These are phyloP conservation scores for Suhomyces panamericanus DNA, from an alignment of 1,139 yeast genomes.

Conservation along the genomic window DNA sequence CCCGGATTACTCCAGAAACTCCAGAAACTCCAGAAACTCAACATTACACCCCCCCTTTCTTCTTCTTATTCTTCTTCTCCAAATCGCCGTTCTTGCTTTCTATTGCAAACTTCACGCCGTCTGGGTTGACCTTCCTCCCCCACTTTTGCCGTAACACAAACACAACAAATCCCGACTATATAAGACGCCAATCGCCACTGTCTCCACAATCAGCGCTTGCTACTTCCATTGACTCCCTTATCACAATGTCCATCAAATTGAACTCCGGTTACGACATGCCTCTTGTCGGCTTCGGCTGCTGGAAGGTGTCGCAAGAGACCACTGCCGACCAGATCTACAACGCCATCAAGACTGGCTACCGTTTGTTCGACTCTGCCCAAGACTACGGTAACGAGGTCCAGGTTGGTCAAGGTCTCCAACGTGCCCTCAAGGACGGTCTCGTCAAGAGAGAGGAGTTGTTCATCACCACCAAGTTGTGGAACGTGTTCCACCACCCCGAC, in stretches of 20 bases:
- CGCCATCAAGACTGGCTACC: conserved; percentile 70
- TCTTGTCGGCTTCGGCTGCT: conserved; percentile 64
- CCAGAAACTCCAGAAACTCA: too few species aligned
- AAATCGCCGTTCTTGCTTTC: too few species aligned
- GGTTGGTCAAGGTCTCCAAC: conserved; percentile 67
- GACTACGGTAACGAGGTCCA: conserved; percentile 79
- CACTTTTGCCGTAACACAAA: background rate
- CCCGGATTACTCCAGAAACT: too few species aligned
- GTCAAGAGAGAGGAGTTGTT: conserved; percentile 72
- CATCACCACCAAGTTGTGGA: conserved; percentile 82
- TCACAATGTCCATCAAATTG: conserved; percentile 45
- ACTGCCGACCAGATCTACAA: conserved; percentile 63
- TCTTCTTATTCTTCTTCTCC: too few species aligned
- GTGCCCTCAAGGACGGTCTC: conserved; percentile 65
- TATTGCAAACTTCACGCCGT: background rate
- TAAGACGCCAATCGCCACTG: background rate
- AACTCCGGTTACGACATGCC: conserved; percentile 65
- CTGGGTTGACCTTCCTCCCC: conserved; percentile 1
- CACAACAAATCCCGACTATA: background rate
- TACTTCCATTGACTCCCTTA: background rate
- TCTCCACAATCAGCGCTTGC: background rate
- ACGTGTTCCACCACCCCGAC: conserved; percentile 68
- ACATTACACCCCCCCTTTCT: too few species aligned
- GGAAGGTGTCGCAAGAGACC: conserved; percentile 60
- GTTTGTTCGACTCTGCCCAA: conserved; percentile 74